Percentiles rank a stretch among this genome's conserved stretches.
Conservation (phyloP, 2,329 filamentous ascomycete genomes). For the Tolypocladium tropicale region DNA sequence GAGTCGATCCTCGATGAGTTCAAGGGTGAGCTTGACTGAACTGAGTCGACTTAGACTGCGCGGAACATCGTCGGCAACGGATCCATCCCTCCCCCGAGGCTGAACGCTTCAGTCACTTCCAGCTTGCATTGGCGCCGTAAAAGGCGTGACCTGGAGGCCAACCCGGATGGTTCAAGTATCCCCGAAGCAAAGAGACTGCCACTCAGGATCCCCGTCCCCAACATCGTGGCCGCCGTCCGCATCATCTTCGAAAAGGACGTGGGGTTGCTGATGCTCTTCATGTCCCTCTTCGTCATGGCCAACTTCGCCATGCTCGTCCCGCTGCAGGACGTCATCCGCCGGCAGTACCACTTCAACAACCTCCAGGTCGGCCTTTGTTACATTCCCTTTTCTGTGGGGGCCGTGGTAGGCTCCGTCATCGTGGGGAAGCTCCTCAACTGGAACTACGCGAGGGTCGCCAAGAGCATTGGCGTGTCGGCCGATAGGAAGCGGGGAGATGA, state of each 20-base stretch:
- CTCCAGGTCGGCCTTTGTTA: constrained; percentile 32
- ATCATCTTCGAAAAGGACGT: constrained; percentile 25
- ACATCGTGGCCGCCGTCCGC: constrained; percentile 18
- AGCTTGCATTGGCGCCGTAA: constrained; percentile 1
- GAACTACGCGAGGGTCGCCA: constrained; percentile 47
- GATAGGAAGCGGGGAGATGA: constrained; percentile 31
- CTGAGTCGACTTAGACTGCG: constrained; percentile 16
- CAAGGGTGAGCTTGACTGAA: neutral
- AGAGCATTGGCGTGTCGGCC: constrained; percentile 34
- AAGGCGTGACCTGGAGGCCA: constrained; percentile 6
- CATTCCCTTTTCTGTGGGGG: constrained; percentile 26
- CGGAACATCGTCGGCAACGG: constrained; percentile 36
- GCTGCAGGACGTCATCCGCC: constrained; percentile 20
- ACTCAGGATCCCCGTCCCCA: constrained; percentile 14
- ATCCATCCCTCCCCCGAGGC: constrained; percentile 23
- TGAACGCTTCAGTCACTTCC: constrained; percentile 12
- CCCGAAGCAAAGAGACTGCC: constrained; percentile 4
- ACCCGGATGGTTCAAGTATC: neutral
- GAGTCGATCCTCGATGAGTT: neutral
- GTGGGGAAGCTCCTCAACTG: constrained; percentile 46
- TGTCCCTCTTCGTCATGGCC: constrained; percentile 23
- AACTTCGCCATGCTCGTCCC: constrained; percentile 21
- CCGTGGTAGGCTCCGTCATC: constrained; percentile 21
- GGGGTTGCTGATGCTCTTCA: constrained; percentile 20
- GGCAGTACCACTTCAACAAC: constrained; percentile 21